These are phyloP conservation scores for Aquilaria agallochum DNA, from an alignment of 441 rosid species.

Conservation along the genomic window DNA sequence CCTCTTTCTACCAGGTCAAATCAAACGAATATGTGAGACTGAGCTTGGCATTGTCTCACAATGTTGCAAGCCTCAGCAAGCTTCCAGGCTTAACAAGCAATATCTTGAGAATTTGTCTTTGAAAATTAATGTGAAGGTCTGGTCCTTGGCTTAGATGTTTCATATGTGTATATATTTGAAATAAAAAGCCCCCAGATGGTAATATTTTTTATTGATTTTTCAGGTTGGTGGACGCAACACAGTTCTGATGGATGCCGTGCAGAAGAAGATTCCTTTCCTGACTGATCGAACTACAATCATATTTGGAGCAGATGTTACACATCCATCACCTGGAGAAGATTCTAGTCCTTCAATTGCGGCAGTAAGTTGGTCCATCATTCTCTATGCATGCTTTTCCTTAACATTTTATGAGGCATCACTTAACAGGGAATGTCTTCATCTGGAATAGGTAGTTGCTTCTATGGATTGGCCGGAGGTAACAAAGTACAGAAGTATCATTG, in stretches of 20 bases:
- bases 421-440: not conserved
- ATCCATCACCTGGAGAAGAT: slow-evolving; percentile 39
- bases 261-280: slow-evolving; percentile 33
- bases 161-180: no score
- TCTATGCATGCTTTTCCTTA: not conserved
- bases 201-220: not conserved
- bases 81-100: slow-evolving; percentile 30
- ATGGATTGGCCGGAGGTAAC: slow-evolving; percentile 41
- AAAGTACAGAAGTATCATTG: slow-evolving; percentile 27
- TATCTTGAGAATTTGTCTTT: slow-evolving; percentile 35
- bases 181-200: no score
- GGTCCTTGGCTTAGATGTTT: not conserved
- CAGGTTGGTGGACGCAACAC: slow-evolving; percentile 41
- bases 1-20: slow-evolving; percentile 22
- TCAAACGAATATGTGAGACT: slow-evolving; percentile 38
- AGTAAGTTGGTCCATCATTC: slow-evolving; percentile 14
- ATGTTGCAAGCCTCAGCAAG: slow-evolving; percentile 37
- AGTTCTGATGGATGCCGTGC: slow-evolving; percentile 37
- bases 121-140: slow-evolving; percentile 40
- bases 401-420: no score
- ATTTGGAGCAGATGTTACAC: slow-evolving; percentile 44
- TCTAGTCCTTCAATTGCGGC: slow-evolving; percentile 38
- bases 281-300: slow-evolving; percentile 37
- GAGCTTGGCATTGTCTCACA: slow-evolving; percentile 40
- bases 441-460: slow-evolving; percentile 32